Conservation (phyloP, 2,329 filamentous ascomycete genomes). For the Pseudocercospora macadamiae region DNA sequence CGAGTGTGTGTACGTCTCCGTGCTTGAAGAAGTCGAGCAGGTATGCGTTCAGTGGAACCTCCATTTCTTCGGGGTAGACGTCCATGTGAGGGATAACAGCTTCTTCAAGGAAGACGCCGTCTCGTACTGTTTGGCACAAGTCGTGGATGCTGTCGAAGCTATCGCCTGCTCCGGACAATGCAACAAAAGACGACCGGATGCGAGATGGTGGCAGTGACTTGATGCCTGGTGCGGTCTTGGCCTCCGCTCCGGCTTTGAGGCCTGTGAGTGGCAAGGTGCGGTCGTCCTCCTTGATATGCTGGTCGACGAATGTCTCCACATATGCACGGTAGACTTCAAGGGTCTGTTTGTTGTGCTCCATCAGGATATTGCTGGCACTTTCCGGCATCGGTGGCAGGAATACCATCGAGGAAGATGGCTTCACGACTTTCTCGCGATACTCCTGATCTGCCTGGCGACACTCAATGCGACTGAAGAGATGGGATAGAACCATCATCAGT, state of each 20-base stretch:
- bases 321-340: slow-evolving; percentile 69
- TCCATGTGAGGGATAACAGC: slow-evolving; percentile 70
- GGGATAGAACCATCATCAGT: slow-evolving; percentile 69
- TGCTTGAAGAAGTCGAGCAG: slow-evolving; percentile 78
- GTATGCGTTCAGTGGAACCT: slow-evolving; percentile 65
- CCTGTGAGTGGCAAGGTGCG: slow-evolving; percentile 62
- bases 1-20: slow-evolving; percentile 64
- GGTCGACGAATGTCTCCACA: slow-evolving; percentile 68
- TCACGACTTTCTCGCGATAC: slow-evolving; percentile 53
- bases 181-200: slow-evolving; percentile 69
- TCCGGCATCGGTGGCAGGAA: slow-evolving; percentile 66
- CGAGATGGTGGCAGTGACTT: slow-evolving; percentile 44
- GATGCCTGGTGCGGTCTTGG: slow-evolving; percentile 29
- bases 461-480: slow-evolving; percentile 68
- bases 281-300: slow-evolving; percentile 62
- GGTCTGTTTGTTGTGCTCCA: slow-evolving; percentile 66
- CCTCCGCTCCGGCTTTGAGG: slow-evolving; percentile 46
- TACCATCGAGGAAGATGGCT: slow-evolving; percentile 64
- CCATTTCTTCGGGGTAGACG: slow-evolving; percentile 60
- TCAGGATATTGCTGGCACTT: slow-evolving; percentile 59
- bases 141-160: slow-evolving; percentile 67
- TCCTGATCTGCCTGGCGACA: slow-evolving; percentile 52
- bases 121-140: slow-evolving; percentile 66
- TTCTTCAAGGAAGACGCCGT: slow-evolving; percentile 74
- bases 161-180: slow-evolving; percentile 70